A percentile compares a stretch with the other conserved stretches of the same genome.
phyloP scores from a whole-genome alignment of 78 protist species.

The Isochrysis galbana region DNA sequence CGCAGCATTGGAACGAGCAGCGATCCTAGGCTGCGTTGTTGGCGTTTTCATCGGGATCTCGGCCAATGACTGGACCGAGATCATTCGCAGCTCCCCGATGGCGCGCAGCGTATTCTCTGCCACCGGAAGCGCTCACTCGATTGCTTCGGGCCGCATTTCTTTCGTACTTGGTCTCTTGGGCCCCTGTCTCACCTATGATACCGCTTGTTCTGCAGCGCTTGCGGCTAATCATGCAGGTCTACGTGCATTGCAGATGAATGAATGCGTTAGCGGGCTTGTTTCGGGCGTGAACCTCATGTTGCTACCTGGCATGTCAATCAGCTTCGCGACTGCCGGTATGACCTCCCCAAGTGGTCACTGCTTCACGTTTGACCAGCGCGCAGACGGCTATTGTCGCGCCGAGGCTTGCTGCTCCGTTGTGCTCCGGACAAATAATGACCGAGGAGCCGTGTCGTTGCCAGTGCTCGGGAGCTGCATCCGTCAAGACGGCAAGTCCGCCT shows the following conservation, averaged over 20 bases:
- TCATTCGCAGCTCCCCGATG: not conserved
- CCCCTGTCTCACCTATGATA: not conserved
- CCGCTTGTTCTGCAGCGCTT: not conserved
- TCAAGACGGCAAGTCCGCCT: not conserved
- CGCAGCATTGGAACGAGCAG: not conserved
- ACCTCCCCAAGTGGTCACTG: conserved; percentile 44
- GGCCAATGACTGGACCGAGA: not conserved
- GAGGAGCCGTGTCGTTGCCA: not conserved
- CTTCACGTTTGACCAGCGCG: conserved; percentile 48
- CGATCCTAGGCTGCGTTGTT: not conserved
- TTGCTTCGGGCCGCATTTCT: not conserved
- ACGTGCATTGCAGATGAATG: not conserved
- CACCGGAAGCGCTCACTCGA: not conserved
- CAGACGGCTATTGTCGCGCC: conserved; percentile 6
- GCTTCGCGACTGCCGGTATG: not conserved
- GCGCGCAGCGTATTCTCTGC: not conserved
- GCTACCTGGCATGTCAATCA: not conserved
- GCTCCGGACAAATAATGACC: too few relatives aligned
- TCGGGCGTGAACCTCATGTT: not conserved
- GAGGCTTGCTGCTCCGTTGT: not conserved
- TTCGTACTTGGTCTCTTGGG: not conserved
- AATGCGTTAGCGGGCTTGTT: conserved; percentile 50
- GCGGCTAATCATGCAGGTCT: not conserved
- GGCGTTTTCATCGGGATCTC: not conserved
- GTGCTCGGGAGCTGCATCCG: not conserved